phyloP scores from a whole-genome alignment of 306 rosid genomes.

The apple (Malus domestica) region DNA sequence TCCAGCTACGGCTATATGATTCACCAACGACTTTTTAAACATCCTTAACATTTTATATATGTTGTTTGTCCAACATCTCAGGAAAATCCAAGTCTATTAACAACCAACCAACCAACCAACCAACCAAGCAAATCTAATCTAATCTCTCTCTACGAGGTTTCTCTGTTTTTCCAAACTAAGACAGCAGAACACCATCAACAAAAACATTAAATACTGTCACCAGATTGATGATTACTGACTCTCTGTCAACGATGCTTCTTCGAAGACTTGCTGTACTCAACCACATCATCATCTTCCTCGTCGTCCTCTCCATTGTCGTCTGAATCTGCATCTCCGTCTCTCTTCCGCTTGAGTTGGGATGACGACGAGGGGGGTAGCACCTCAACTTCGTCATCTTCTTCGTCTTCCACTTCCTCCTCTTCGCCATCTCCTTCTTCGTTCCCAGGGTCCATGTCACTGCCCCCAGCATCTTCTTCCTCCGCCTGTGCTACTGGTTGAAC shows the following conservation, averaged over 20 bases:
- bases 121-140: slow-evolving; percentile 36
- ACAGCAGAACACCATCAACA: slow-evolving; percentile 1
- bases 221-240: background rate
- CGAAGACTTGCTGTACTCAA: slow-evolving; percentile 44
- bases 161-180: slow-evolving; percentile 40
- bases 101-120: slow-evolving; percentile 34
- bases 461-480: slow-evolving; percentile 45
- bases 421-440: slow-evolving; percentile 46
- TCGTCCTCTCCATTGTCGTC: slow-evolving; percentile 32
- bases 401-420: slow-evolving; percentile 53
- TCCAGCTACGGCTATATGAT: slow-evolving; percentile 54
- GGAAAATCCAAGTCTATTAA: slow-evolving; percentile 39
- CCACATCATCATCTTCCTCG: slow-evolving; percentile 49
- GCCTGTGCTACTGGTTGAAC: slow-evolving; percentile 76
- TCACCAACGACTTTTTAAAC: slow-evolving; percentile 61
- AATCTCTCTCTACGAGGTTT: slow-evolving; percentile 30
- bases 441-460: slow-evolving; percentile 37
- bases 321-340: slow-evolving; percentile 41
- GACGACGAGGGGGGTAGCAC: slow-evolving; percentile 36
- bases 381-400: slow-evolving; percentile 43
- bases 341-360: slow-evolving; percentile 68
- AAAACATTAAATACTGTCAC: background rate
- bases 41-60: slow-evolving; percentile 23
- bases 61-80: slow-evolving; percentile 34
- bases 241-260: slow-evolving; percentile 56